Evolutionary conservation across 176 grass and related monocot species (phyloP), one percentile per base, ranked within the genome.

Genomic region (maize (Zea mays)): DNA sequence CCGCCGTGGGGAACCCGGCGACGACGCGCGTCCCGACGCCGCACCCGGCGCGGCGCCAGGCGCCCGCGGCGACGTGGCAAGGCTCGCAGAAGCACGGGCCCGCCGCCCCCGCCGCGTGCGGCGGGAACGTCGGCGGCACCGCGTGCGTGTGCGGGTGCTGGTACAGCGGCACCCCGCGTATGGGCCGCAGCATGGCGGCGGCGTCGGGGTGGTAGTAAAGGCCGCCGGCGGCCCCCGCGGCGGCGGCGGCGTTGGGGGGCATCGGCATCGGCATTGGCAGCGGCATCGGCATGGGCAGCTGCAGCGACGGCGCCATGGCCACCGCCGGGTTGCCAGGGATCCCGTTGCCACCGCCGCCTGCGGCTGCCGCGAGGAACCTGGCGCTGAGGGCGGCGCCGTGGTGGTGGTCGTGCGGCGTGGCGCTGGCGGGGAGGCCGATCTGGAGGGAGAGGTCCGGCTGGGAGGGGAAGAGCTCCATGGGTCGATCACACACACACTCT

Each of bases 401-500:
- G 54, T 85, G 71, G 42, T 80, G 82, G 55, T 71, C 38, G 64
- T 72, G 66, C 17, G 73, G 37, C 47, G 63, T 49, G 48, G 55
- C 62, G 44, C 16, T 65, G 37, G 85, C 78, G 15, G 91, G 86
- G 39, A 86, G 83, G 19, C 94, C 92, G 71, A 97, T 91, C 72
- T 97, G 94, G 73, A 97, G 89, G 66, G 94, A 97, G 8, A 97
- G 82, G 77, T 97, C 91, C 46, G 94, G 91, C 67, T 91, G 88
- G 48, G 94, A 81, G 75, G 84, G 82, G 77, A 93, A 93, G 59
- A 97, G 79, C 86, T 97, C 88, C 94, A 97, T 97, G 35, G 75
- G 62, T 78, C 61, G 19, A 59, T 80, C 16, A 17, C 40, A 41
- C 52, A n/a, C 52, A 19, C 52, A 56, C 86, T 56, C 41, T 36